Conservation (phyloP, 1,284 basidiomycete genomes). For the Apiotrichum porosum region DNA sequence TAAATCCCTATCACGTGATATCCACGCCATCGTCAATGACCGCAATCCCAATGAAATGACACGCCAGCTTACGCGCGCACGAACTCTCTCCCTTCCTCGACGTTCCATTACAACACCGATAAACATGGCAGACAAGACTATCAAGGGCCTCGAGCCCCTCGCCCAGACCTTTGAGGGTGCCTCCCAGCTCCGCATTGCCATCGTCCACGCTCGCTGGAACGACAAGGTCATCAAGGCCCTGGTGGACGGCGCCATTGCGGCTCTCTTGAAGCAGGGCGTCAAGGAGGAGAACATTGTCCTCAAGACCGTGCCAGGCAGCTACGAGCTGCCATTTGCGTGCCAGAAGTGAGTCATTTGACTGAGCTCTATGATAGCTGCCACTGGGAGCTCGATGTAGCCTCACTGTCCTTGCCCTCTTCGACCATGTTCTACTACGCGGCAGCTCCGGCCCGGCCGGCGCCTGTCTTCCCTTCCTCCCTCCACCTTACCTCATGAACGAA, state of each 20-base stretch:
- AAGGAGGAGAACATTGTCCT: constrained; percentile 84
- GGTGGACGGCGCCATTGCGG: constrained; percentile 67
- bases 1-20: too few species aligned
- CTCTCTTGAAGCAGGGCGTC: constrained; percentile 78
- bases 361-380: too few species aligned
- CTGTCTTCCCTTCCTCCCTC: background rate
- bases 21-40: too few species aligned
- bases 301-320: constrained; percentile 89
- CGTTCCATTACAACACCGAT: too few species aligned
- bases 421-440: too few species aligned
- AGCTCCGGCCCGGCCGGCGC: too few species aligned
- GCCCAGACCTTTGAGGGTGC: constrained; percentile 66
- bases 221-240: constrained; percentile 76
- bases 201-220: constrained; percentile 94
- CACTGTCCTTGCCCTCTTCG: too few species aligned
- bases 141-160: constrained; percentile 72
- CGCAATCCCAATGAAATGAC: too few species aligned
- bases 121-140: constrained; percentile 47
- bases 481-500: too few species aligned
- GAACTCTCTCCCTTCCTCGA: background rate
- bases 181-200: constrained; percentile 73
- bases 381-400: too few species aligned
- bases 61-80: background rate
- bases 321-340: constrained; percentile 84
- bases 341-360: constrained; percentile 57